phyloP scores from a whole-genome alignment of 345 rosid species.

The Sisymbrium irio region DNA sequence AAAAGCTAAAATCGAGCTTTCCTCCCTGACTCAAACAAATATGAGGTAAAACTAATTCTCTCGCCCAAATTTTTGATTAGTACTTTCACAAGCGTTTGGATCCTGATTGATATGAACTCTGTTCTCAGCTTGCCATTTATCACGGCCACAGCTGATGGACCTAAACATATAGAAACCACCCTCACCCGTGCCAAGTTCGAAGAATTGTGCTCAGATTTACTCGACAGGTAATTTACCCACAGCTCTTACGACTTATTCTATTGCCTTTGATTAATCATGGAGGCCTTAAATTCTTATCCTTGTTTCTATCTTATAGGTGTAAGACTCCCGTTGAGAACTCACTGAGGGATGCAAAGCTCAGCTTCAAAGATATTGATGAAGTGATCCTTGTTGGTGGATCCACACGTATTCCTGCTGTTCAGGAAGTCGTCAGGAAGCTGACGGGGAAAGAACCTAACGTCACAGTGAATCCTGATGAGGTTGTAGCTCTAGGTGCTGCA shows the following conservation, averaged over 20 bases:
- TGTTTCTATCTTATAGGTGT: constrained; percentile 44
- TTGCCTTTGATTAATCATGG: not conserved
- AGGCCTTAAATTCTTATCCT: not conserved
- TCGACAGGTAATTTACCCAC: constrained; percentile 65
- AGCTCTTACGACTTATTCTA: not conserved
- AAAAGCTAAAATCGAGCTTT: constrained; percentile 97
- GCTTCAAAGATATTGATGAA: constrained; percentile 83
- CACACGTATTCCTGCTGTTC: constrained; percentile 96
- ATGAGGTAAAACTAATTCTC: constrained; percentile 46
- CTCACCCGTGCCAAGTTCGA: constrained; percentile 91
- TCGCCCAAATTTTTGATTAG: not conserved
- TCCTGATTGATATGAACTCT: not conserved
- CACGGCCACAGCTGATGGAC: constrained; percentile 96
- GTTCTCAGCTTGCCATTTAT: constrained; percentile 86
- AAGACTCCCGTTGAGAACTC: constrained; percentile 86
- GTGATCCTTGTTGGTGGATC: constrained; percentile 99
- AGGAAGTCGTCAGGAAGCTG: constrained; percentile 83
- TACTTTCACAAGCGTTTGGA: not conserved
- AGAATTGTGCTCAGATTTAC: constrained; percentile 84
- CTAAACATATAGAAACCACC: constrained; percentile 93
- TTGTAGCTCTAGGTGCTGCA: constrained; percentile 98
- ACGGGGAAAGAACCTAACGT: constrained; percentile 96
- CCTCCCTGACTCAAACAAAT: constrained; percentile 86
- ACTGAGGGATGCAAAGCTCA: constrained; percentile 81
- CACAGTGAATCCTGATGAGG: constrained; percentile 96